Evolutionary conservation across 345 rosid genomes (phyloP).

Genomic region (Alliaria petiolata): DNA sequence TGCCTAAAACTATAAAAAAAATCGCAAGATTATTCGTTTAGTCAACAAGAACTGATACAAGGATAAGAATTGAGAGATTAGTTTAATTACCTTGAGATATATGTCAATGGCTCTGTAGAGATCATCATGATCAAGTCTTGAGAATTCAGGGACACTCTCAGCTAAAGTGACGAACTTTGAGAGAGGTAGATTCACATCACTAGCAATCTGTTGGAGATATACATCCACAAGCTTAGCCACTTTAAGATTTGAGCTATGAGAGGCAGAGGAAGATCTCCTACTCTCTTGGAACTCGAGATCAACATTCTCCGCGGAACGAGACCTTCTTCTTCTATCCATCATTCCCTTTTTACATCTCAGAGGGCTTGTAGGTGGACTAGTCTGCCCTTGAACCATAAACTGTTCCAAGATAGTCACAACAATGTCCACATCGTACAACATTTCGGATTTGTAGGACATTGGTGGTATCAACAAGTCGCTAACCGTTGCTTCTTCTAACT

Average conservation of each 20-base stretch:
- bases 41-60: not conserved
- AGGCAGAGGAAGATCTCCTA: slow-evolving; percentile 93
- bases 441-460: slow-evolving; percentile 39
- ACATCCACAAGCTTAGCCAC: slow-evolving; percentile 94
- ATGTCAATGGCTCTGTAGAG: slow-evolving; percentile 93
- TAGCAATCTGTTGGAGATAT: slow-evolving; percentile 77
- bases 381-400: slow-evolving; percentile 79
- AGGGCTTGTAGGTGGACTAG: slow-evolving; percentile 95
- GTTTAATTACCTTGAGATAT: slow-evolving; percentile 92
- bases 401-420: slow-evolving; percentile 73
- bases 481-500: slow-evolving; percentile 82
- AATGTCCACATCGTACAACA: slow-evolving; percentile 72
- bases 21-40: not conserved
- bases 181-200: slow-evolving; percentile 67
- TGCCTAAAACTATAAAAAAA: too few relatives aligned
- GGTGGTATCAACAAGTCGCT: slow-evolving; percentile 79
- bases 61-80: not conserved
- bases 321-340: slow-evolving; percentile 66
- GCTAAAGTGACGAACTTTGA: slow-evolving; percentile 76
- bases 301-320: slow-evolving; percentile 88
- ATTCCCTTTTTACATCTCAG: slow-evolving; percentile 60
- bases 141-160: slow-evolving; percentile 77
- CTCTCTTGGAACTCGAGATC: slow-evolving; percentile 81
- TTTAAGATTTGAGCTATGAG: slow-evolving; percentile 89
- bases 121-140: slow-evolving; percentile 87